Base-by-base conservation (phyloP, 2,329 filamentous ascomycete genomes). In the Didymella pomorum region DNA sequence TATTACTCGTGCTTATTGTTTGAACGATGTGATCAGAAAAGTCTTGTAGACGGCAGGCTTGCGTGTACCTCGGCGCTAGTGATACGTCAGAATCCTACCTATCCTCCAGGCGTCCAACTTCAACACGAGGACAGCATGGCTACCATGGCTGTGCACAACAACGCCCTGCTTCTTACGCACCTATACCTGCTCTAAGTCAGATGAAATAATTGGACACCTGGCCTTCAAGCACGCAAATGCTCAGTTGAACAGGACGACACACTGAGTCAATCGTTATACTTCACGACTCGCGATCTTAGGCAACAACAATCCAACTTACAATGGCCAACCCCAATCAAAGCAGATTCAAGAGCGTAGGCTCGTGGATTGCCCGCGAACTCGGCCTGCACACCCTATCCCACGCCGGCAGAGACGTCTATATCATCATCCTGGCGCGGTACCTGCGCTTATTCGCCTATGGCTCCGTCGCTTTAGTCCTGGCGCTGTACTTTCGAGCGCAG, bases 371-470 rank as follows among this genome's bases (percentile, higher is more conserved):
- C 23, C 14, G 18, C 23, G 73, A 76, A 52, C 61, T 74, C 5
- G 73, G 73, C 2, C 61, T 76, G 10, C 51, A 61, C 18, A 72
- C 73, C 1, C 71, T 76, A 65, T 60, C 31, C 29, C 51, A 60
- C 16, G 70, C 67, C 1, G 63, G 69, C 4, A 68, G 62, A 53
- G 73, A 76, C 29, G 68, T 74, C 14, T 70, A 74, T 55, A 65
- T 78, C 33, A 63, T 79, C 23, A 74, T 78, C 47, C 41, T 76
- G 2, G 58, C 70, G n/a, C 74, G 77, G 12, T 76, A 67, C 53
- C 63, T 77, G 2, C 75, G 77, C 20, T 69, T 78, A 31, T 67
- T 73, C 25, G 76, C 75, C 0, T 78, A 76, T 53, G 76, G 77
- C 20, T 69, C 71, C 9, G 69, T 71, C 3, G 71, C 73, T 0